Evolutionary conservation across 768 basidiomycete species (phyloP).

Genomic region (Mycena albidolilacea): DNA sequence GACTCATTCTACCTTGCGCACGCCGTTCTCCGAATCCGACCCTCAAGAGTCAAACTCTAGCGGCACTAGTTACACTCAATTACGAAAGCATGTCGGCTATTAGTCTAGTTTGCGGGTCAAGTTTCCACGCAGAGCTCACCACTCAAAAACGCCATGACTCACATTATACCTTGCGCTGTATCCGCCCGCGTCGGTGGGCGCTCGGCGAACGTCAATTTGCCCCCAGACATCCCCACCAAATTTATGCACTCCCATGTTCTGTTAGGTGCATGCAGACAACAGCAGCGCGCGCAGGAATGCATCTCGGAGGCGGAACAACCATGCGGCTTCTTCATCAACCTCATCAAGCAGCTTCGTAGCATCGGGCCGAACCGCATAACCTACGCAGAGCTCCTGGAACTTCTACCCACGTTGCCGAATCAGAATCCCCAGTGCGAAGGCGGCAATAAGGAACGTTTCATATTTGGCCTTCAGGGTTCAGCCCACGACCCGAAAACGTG

Average conservation of each 20-base stretch:
- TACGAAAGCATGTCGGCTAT: too few relatives aligned
- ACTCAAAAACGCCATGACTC: too few relatives aligned
- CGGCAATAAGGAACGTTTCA: constrained; percentile 27
- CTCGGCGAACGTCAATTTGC: not conserved
- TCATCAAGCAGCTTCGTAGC: constrained; percentile 26
- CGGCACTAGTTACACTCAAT: too few relatives aligned
- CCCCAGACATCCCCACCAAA: constrained; percentile 19
- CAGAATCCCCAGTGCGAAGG: constrained; percentile 40
- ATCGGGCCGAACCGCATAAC: constrained; percentile 30
- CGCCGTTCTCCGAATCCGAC: too few relatives aligned
- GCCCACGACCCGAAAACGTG: not conserved
- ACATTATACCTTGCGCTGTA: too few relatives aligned
- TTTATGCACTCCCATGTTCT: constrained; percentile 39
- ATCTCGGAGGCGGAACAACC: constrained; percentile 16
- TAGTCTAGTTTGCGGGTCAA: too few relatives aligned
- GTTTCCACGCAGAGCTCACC: too few relatives aligned
- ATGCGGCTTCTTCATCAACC: constrained; percentile 36
- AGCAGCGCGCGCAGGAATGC: constrained; percentile 37
- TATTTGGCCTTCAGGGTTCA: constrained; percentile 26
- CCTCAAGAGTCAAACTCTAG: too few relatives aligned
- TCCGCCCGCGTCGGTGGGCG: not conserved
- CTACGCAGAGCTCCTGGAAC: constrained; percentile 27
- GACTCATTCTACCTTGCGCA: too few relatives aligned
- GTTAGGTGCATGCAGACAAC: constrained; percentile 35
- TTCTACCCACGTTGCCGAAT: constrained; percentile 30